phyloP scores from a whole-genome alignment of 352 stramenopile genomes.

The Phytopythium litorale region DNA sequence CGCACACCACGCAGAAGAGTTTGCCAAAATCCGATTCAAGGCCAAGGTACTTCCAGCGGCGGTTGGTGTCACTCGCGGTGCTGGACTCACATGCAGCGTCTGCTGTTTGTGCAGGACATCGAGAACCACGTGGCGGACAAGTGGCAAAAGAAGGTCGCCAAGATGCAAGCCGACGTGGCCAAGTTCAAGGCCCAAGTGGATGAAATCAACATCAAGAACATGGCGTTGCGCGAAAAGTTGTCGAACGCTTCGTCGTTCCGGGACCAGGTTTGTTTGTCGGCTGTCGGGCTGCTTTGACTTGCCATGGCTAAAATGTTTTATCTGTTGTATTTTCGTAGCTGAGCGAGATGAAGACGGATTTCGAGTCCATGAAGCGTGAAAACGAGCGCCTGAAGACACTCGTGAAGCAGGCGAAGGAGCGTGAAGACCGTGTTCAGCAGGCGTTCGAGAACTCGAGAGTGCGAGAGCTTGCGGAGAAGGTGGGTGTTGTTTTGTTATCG shows the following conservation, averaged over 20 bases:
- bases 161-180: conserved; percentile 58
- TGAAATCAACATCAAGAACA: conserved; percentile 76
- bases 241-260: conserved; percentile 48
- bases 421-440: conserved; percentile 21
- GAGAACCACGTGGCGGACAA: conserved; percentile 65
- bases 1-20: conserved; percentile 41
- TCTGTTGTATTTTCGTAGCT: conserved; percentile 29
- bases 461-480: conserved; percentile 32
- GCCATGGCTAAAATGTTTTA: neutral
- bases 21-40: conserved; percentile 48
- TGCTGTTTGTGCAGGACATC: conserved; percentile 29
- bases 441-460: conserved; percentile 31
- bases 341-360: conserved; percentile 47
- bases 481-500: conserved; percentile 8
- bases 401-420: conserved; percentile 34
- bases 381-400: conserved; percentile 45
- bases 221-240: conserved; percentile 66
- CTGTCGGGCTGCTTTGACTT: neutral
- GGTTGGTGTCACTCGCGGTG: neutral
- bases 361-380: conserved; percentile 44
- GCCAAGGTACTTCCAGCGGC: conserved; percentile 30
- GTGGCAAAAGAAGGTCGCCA: conserved; percentile 73
- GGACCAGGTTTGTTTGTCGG: conserved; percentile 51
- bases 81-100: neutral
- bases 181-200: conserved; percentile 72